Evolutionary conservation across 2,329 filamentous ascomycete species (phyloP).

Genomic region (Metarhizium album): DNA sequence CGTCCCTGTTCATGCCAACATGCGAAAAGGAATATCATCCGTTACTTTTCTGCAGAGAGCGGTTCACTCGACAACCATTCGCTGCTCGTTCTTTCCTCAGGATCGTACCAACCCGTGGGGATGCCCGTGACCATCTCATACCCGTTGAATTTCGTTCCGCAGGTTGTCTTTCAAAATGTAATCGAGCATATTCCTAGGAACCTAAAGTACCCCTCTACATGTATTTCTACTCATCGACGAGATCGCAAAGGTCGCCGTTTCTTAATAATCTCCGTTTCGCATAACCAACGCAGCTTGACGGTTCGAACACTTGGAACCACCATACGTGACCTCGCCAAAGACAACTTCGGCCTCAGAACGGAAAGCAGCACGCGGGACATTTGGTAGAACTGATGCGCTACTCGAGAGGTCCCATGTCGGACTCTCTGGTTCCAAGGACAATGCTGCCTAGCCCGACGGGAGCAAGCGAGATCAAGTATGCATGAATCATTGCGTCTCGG

Average conservation of each 20-base stretch:
- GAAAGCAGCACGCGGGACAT: not conserved
- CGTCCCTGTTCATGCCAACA: not conserved
- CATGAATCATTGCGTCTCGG: not conserved
- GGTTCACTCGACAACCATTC: not conserved
- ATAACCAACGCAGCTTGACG: not conserved
- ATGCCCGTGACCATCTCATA: not conserved
- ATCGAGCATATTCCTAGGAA: not conserved
- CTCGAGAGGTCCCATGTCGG: slow-evolving; percentile 11
- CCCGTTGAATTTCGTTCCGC: not conserved
- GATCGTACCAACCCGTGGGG: not conserved
- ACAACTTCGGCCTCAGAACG: not conserved
- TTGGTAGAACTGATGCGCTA: not conserved
- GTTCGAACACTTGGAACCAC: not conserved
- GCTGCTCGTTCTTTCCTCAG: not conserved
- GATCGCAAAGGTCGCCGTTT: not conserved
- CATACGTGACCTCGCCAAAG: too few relatives aligned
- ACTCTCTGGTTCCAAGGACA: slow-evolving; percentile 3
- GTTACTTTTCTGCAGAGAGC: not conserved
- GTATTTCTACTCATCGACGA: not conserved
- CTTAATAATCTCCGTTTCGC: not conserved
- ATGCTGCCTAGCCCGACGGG: slow-evolving; percentile 1
- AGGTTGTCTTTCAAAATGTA: not conserved
- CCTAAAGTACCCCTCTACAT: not conserved
- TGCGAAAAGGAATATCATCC: not conserved
- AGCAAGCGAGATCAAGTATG: slow-evolving; percentile 16